phyloP scores from a whole-genome alignment of 768 basidiomycete genomes.

The Daedaleopsis sinensis region DNA sequence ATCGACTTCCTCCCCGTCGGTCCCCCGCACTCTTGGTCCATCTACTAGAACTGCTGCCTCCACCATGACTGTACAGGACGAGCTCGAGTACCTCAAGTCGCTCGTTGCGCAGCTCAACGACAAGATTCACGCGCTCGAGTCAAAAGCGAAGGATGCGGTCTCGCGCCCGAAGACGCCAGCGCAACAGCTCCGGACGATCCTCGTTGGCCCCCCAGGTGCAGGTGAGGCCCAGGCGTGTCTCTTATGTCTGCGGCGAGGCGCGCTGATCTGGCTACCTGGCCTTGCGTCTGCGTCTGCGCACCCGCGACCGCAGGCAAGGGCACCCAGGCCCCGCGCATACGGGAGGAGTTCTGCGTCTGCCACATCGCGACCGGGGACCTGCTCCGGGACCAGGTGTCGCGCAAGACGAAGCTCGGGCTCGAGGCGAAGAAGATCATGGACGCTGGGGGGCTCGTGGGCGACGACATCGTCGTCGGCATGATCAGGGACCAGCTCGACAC shows the following conservation, averaged over 20 bases:
- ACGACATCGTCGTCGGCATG: conserved; percentile 98
- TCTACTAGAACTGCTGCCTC: background rate
- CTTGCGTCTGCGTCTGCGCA: background rate
- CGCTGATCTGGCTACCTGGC: background rate
- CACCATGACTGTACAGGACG: conserved; percentile 67
- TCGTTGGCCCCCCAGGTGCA: conserved; percentile 96
- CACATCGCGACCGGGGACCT: conserved; percentile 99
- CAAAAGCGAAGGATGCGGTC: conserved; percentile 54
- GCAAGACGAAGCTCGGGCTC: conserved; percentile 85
- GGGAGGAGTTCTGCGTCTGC: conserved; percentile 93
- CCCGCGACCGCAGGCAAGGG: conserved; percentile 76
- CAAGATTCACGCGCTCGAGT: conserved; percentile 84
- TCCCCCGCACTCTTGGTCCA: conserved; percentile 11
- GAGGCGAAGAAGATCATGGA: conserved; percentile 99
- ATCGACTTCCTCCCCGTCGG: conserved; percentile 10
- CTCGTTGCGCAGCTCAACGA: conserved; percentile 89
- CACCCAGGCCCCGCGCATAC: conserved; percentile 94
- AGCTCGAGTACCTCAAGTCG: conserved; percentile 93
- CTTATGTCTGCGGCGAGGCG: conserved; percentile 7
- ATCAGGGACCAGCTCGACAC: conserved; percentile 94
- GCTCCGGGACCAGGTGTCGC: conserved; percentile 90
- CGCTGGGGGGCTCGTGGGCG: conserved; percentile 89
- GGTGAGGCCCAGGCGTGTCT: conserved; percentile 53
- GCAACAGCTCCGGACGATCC: conserved; percentile 84
- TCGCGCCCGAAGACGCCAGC: conserved; percentile 59